These are phyloP conservation scores for Calocybe indica DNA, from an alignment of 768 basidiomycete genomes.

Conservation along the genomic window DNA sequence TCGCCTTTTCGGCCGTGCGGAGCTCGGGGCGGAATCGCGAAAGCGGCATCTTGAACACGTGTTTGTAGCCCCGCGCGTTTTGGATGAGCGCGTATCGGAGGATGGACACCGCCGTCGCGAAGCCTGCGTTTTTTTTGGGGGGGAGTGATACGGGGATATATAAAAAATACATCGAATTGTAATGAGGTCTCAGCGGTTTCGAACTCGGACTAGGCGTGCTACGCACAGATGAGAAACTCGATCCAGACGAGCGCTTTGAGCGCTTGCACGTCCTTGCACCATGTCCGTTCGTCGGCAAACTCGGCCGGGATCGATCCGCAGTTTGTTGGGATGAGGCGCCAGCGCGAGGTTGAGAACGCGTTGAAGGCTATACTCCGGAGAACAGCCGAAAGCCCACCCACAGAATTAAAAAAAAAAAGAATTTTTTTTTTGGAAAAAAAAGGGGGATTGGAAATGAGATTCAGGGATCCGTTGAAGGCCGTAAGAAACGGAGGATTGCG, in stretches of 20 bases:
- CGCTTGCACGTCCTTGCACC: conserved; percentile 51
- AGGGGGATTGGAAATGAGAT: not conserved
- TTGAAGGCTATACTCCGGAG: conserved; percentile 37
- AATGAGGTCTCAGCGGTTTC: not conserved
- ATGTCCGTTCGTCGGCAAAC: conserved; percentile 36
- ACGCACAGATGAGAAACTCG: conserved; percentile 47
- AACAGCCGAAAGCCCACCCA: not conserved
- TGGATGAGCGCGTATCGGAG: conserved; percentile 40
- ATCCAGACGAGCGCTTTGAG: conserved; percentile 57
- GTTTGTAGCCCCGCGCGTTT: conserved; percentile 38
- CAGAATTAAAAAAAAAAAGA: too few relatives aligned
- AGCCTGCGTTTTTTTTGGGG: conserved; percentile 23
- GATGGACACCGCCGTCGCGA: conserved; percentile 32
- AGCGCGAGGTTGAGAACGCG: conserved; percentile 55
- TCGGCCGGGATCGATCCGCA: conserved; percentile 46
- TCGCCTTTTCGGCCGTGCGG: not conserved
- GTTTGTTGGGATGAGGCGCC: conserved; percentile 39
- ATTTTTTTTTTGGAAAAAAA: not conserved
- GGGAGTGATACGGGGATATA: too few relatives aligned
- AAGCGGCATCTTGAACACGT: conserved; percentile 45
- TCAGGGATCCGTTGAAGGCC: not conserved
- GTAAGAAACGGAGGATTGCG: not conserved
- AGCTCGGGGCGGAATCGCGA: conserved; percentile 36
- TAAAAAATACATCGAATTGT: not conserved
- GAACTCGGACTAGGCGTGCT: too few relatives aligned